These are phyloP conservation scores for Phyllostachys edulis DNA, from an alignment of 176 grass and related monocot genomes.

Conservation along the genomic window DNA sequence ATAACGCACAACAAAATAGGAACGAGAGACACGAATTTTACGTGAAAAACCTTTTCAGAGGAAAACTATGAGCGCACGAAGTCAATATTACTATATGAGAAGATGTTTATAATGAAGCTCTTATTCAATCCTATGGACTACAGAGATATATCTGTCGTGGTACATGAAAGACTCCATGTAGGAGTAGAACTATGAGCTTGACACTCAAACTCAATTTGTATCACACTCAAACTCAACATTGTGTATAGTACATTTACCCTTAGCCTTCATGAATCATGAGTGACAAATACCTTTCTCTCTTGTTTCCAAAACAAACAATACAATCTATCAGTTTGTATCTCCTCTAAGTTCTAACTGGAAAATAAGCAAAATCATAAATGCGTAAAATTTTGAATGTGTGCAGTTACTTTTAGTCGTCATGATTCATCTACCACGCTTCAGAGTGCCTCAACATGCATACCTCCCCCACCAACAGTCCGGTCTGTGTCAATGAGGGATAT, in stretches of 20 bases:
- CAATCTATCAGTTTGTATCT: not conserved
- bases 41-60: no score
- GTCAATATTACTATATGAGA: no score
- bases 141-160: no score
- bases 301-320: not conserved
- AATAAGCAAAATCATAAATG: not conserved
- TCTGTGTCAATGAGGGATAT: constrained; percentile 97
- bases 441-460: constrained; percentile 59
- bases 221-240: no score
- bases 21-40: no score
- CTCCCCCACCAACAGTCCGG: constrained; percentile 66
- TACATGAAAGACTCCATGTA: no score
- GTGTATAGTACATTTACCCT: not conserved
- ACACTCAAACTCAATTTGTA: no score
- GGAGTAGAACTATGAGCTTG: no score
- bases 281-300: not conserved
- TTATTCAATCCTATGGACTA: no score
- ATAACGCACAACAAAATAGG: no score
- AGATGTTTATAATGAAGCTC: no score
- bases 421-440: constrained; percentile 61
- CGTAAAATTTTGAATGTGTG: constrained; percentile 23
- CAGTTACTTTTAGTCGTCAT: constrained; percentile 68
- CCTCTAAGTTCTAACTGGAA: not conserved
- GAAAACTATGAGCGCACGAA: no score
- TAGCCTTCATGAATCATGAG: not conserved